Conservation (phyloP, 805 yeast genomes). For the Crinitomyces ghanaensis region DNA sequence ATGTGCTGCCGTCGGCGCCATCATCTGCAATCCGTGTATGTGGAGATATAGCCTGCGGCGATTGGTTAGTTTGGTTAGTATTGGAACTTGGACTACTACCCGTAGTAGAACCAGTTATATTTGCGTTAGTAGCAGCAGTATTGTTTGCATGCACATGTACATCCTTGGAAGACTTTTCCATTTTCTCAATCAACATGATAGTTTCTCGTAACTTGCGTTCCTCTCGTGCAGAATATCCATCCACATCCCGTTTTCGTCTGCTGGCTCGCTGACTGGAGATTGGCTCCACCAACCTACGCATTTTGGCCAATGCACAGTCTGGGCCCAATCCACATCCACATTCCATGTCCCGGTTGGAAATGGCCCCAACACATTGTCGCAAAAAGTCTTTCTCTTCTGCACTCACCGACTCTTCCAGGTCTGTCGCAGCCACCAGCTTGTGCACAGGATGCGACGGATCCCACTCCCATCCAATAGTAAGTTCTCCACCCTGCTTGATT, state of each 20-base stretch:
- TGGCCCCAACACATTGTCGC: conserved; percentile 10
- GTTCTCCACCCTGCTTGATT: conserved; percentile 55
- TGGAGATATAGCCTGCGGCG: too few relatives aligned
- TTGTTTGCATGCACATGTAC: background rate
- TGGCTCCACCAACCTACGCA: conserved; percentile 15
- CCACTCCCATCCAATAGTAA: conserved; percentile 85
- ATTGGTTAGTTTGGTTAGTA: too few relatives aligned
- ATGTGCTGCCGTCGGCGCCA: too few relatives aligned
- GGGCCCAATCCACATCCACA: conserved; percentile 20
- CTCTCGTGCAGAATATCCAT: conserved; percentile 19
- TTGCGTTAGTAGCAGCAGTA: background rate
- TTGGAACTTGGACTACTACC: too few relatives aligned
- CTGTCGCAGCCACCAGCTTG: conserved; percentile 35
- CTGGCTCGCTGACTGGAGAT: conserved; percentile 1
- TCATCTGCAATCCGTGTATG: too few relatives aligned
- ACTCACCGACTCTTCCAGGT: conserved; percentile 19
- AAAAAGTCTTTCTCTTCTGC: conserved; percentile 15
- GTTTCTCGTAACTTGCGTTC: conserved; percentile 20
- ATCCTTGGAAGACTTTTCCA: conserved; percentile 8
- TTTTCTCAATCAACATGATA: conserved; percentile 15
- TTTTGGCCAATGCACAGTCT: conserved; percentile 18
- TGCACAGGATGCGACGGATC: conserved; percentile 65
- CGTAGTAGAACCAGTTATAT: background rate
- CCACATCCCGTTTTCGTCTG: background rate
- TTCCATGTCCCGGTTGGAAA: conserved; percentile 19